Percentiles rank a stretch among this genome's conserved stretches.
These are phyloP conservation scores for Lasiosphaeria hispida DNA, from an alignment of 495 filamentous ascomycete genomes.

Conservation along the genomic window DNA sequence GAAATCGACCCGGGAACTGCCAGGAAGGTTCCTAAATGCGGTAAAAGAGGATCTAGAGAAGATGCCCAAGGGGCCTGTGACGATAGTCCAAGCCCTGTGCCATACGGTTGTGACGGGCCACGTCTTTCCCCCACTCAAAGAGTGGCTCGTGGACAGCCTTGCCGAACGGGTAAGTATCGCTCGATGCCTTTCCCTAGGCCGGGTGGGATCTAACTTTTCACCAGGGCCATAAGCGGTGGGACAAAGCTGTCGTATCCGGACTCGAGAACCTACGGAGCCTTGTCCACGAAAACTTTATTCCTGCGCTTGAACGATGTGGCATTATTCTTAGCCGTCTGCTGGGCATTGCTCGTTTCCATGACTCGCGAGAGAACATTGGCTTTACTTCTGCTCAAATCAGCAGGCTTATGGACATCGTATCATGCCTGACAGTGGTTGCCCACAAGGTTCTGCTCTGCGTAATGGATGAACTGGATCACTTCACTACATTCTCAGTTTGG, in stretches of 20 bases:
- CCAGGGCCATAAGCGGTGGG: constrained; percentile 93
- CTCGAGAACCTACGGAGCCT: constrained; percentile 74
- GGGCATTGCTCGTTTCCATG: constrained; percentile 81
- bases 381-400: constrained; percentile 54
- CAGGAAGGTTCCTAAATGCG: constrained; percentile 69
- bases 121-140: constrained; percentile 69
- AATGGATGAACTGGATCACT: constrained; percentile 76
- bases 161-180: constrained; percentile 66
- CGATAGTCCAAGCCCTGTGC: constrained; percentile 73
- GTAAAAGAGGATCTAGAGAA: constrained; percentile 63
- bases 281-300: constrained; percentile 81
- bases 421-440: constrained; percentile 69
- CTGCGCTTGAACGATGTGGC: constrained; percentile 77
- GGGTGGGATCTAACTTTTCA: background rate
- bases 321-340: constrained; percentile 80
- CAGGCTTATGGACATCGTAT: constrained; percentile 63
- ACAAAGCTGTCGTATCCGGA: constrained; percentile 74
- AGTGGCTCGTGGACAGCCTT: constrained; percentile 87
- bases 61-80: constrained; percentile 35
- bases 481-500: constrained; percentile 79
- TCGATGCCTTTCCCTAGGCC: background rate
- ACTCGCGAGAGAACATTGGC: constrained; percentile 62
- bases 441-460: constrained; percentile 69
- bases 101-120: constrained; percentile 84
- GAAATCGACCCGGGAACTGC: constrained; percentile 78